Base-by-base conservation (phyloP, 192 early-diverging fungal species). In the Backusella luteola region DNA sequence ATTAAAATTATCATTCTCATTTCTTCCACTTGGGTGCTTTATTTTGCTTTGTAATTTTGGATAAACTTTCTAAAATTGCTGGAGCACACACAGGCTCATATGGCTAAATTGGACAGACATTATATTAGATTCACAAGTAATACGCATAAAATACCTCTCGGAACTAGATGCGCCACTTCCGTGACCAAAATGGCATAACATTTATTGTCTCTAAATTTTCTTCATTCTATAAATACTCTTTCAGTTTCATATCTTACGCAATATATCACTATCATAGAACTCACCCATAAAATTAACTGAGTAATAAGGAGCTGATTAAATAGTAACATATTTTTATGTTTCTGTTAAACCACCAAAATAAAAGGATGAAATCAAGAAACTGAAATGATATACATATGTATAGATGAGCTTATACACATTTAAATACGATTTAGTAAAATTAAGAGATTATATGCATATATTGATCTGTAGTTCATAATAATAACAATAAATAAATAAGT, bases 1-100 rank as follows among this genome's bases (percentile, higher is more conserved):
- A 36, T 85, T 83, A 38, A 98, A 82, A 0, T 93, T 88, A 59
- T 98, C 80, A 73, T 93, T 90, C 71, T 96, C 94, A 34, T 88
- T 88, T 1, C 17, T 59, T 92, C 94, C 23, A 95, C 88, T 71
- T 85, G 88, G 35, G 98, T 95, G 66, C 96, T 97, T 46, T 86
- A 96, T 76, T 92, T 92, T 46, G 96, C 96, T 44, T 90, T 87
- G 80, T 96, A 32, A 99, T 21, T 85, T 83, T 75, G 96, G 93
- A 86, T 97, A 99, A 80, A 88, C 89, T 41, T 92, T 86, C 80
- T 97, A 96, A 86, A 98, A 93, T 83, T 95, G 94, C 77, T 98
- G 96, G 76, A 93, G 91, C 79, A 98, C 95, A 44, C 96, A 96
- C 1, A 96, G 95, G 0, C 89, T 96, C 11, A 99, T 80, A 80